Base-by-base conservation (phyloP, 176 grass and related monocot genomes). In the Oryza longistaminata region DNA sequence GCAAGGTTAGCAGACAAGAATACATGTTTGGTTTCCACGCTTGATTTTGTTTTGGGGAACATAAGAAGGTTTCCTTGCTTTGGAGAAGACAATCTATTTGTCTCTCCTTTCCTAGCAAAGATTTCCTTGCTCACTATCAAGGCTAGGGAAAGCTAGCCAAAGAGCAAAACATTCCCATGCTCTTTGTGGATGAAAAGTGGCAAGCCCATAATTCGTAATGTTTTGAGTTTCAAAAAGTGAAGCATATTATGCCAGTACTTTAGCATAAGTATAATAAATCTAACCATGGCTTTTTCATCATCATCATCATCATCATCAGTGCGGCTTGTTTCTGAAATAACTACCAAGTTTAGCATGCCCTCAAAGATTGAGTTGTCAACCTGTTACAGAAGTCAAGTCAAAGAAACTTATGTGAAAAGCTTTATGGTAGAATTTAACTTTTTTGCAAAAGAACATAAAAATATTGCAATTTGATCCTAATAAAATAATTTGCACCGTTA, bases 291-390 rank as follows among this genome's bases (percentile, higher is more conserved):
- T 88, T 81, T 87, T 74, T 71, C 82, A 68, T 60, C 83, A 81
- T 82, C 78, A 78, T 87, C 78, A 78, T 87, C 34, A 37, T 37
- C 35, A 37, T 37, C 35, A 37, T 37, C 35, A 37, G 24, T 52
- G 81, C 44, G 62, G 43, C 64, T 49, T 80, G 72, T 34, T 7
- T 31, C 86, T 24, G 52, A 86, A 82, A 91, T 67, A 65, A 90
- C 74, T 42, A 76, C 77, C 80, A 97, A 83, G 49, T 85, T 89
- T 79, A 94, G 72, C 68, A 88, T 75, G 79, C 62, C 73, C 82
- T 89, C 86, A 84, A 97, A 95, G 76, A 76, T 83, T 31, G 79
- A 73, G 74, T 44, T 90, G 50, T 91, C 91, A 66, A 83, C 89
- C 95, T 93, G 84, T 61, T 70, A 27, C 64, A 85, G 75, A 74